Evolutionary conservation across 805 yeast species (phyloP).

Genomic region (Lachancea waltii): DNA sequence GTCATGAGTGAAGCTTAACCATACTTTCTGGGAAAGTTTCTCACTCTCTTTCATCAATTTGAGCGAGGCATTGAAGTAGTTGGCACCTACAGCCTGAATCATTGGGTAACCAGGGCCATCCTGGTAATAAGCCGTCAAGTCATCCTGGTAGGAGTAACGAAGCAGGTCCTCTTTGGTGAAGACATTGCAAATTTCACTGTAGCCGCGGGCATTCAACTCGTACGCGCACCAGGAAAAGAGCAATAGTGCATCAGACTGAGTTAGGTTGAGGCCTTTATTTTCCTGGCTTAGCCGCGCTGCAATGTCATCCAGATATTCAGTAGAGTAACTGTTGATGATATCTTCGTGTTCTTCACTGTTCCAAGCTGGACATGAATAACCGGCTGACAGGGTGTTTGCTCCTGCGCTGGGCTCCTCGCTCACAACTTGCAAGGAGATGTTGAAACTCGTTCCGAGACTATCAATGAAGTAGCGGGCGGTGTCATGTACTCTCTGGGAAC

Average conservation of each 20-base stretch:
- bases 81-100: constrained; percentile 55
- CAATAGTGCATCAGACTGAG: constrained; percentile 44
- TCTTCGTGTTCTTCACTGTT: constrained; percentile 21
- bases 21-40: constrained; percentile 48
- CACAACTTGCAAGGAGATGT: constrained; percentile 33
- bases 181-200: constrained; percentile 58
- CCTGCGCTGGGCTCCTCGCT: constrained; percentile 41
- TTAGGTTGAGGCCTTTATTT: constrained; percentile 50
- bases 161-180: constrained; percentile 65
- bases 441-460: constrained; percentile 20
- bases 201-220: constrained; percentile 65
- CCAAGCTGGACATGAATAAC: constrained; percentile 38
- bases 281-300: constrained; percentile 49
- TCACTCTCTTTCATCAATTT: constrained; percentile 42
- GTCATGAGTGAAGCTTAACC: constrained; percentile 76
- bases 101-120: constrained; percentile 58
- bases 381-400: constrained; percentile 46
- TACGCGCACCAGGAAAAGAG: constrained; percentile 65
- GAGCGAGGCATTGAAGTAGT: constrained; percentile 47
- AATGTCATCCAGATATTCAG: constrained; percentile 44
- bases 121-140: constrained; percentile 52
- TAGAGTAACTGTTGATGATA: constrained; percentile 16
- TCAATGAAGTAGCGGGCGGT: constrained; percentile 49
- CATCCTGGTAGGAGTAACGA: constrained; percentile 53
- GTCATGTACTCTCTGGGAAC: constrained; percentile 43